Percentiles rank a stretch among this genome's conserved stretches.
Conservation (phyloP, 768 basidiomycete genomes). For the Serendipita indica region DNA sequence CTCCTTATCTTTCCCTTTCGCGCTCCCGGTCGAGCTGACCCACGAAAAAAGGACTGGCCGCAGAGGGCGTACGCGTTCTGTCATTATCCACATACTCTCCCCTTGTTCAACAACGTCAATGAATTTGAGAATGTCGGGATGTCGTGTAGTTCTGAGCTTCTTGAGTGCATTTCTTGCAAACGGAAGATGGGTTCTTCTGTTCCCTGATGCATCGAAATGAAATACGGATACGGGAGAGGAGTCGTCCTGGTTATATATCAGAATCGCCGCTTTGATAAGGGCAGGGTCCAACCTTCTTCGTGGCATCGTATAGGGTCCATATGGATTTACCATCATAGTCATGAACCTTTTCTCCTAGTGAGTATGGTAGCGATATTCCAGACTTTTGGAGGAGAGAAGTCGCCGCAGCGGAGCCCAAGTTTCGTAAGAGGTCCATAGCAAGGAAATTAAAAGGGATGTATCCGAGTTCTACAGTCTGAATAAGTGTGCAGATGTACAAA, state of each 20-base stretch:
- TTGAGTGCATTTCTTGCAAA: constrained; percentile 82
- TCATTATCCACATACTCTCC: constrained; percentile 76
- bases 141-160: constrained; percentile 79
- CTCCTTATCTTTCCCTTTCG: constrained; percentile 21
- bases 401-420: constrained; percentile 70
- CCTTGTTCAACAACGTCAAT: constrained; percentile 90
- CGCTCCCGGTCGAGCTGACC: constrained; percentile 40
- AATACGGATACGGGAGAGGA: constrained; percentile 75
- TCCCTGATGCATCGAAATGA: constrained; percentile 53
- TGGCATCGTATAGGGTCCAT: constrained; percentile 78
- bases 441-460: neutral
- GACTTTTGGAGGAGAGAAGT: constrained; percentile 88
- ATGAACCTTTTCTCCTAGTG: constrained; percentile 56
- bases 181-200: constrained; percentile 40
- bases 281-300: constrained; percentile 51
- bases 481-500: too few relatives aligned
- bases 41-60: constrained; percentile 44
- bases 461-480: too few relatives aligned
- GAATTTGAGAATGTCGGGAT: constrained; percentile 93
- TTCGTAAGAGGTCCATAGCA: constrained; percentile 68
- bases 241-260: constrained; percentile 57
- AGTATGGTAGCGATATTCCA: constrained; percentile 78
- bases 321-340: constrained; percentile 53
- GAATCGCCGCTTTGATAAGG: neutral
- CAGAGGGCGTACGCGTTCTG: constrained; percentile 79